phyloP scores from a whole-genome alignment of 139 green algal species.

The Chlamydomonas urium region DNA sequence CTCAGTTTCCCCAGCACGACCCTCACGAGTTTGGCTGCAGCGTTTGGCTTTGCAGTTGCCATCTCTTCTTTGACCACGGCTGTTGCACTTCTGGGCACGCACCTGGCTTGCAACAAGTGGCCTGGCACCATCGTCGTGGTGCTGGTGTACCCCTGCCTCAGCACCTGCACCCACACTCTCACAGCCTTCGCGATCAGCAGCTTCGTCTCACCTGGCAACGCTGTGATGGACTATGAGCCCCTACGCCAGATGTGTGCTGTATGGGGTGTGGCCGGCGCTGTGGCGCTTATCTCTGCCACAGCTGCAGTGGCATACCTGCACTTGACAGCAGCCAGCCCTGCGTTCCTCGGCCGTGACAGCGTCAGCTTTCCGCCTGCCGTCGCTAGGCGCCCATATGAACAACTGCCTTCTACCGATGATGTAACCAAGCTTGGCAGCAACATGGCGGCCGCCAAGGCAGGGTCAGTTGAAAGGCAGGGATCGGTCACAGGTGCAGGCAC shows the following conservation, averaged over 20 bases:
- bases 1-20: conserved; percentile 15
- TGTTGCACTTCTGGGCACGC: conserved; percentile 5
- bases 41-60: conserved; percentile 5
- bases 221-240: not conserved
- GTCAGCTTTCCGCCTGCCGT: no score
- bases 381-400: no score
- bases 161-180: conserved; percentile 3
- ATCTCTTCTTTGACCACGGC: conserved; percentile 1
- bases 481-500: no score
- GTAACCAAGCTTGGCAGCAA: no score
- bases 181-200: conserved; percentile 2
- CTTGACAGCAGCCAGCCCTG: not conserved
- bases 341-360: not conserved
- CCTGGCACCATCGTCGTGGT: not conserved
- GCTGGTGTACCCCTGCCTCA: not conserved
- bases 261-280: not conserved
- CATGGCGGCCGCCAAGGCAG: no score
- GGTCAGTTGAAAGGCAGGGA: no score
- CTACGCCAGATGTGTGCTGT: conserved; percentile 5
- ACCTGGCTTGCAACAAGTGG: not conserved
- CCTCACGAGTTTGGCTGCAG: not conserved
- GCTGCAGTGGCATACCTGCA: not conserved
- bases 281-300: not conserved
- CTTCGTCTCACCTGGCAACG: conserved; percentile 8
- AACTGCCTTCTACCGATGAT: no score